A percentile compares a stretch with the other conserved stretches of the same genome.
Evolutionary conservation across 495 filamentous ascomycete species (phyloP).

Genomic region (Evernia prunastri): DNA sequence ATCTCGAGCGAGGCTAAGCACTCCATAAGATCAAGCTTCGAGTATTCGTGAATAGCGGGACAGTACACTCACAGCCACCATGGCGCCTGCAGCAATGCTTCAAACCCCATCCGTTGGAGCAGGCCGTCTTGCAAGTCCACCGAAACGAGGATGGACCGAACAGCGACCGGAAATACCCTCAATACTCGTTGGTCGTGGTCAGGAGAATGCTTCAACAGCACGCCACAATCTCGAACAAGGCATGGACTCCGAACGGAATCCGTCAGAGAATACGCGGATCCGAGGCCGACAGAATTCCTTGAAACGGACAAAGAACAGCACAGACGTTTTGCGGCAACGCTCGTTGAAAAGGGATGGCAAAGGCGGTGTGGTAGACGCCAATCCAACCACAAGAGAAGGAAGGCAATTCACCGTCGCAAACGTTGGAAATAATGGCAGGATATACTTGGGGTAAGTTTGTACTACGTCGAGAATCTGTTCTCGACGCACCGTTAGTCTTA

Average conservation of each 20-base stretch:
- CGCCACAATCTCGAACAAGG: conserved; percentile 24
- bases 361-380: conserved; percentile 32
- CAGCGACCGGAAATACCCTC: conserved; percentile 21
- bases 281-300: conserved; percentile 30
- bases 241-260: conserved; percentile 19
- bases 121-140: conserved; percentile 15
- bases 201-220: conserved; percentile 22
- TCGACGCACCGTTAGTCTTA: conserved; percentile 6
- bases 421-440: conserved; percentile 86
- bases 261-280: conserved; percentile 12
- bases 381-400: conserved; percentile 43
- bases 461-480: neutral
- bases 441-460: conserved; percentile 77
- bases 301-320: conserved; percentile 42
- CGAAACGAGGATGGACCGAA: conserved; percentile 21
- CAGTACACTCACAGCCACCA: conserved; percentile 10
- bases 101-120: conserved; percentile 1
- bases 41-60: neutral
- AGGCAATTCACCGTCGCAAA: conserved; percentile 90
- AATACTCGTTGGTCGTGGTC: conserved; percentile 20
- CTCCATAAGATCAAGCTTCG: neutral
- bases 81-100: conserved; percentile 14
- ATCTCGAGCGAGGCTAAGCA: neutral
- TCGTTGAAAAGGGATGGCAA: conserved; percentile 37
- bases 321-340: conserved; percentile 41